Percentiles rank a stretch among this genome's conserved stretches.
phyloP scores from a whole-genome alignment of 2,329 filamentous ascomycete species.

The Niveomyces coronatus region DNA sequence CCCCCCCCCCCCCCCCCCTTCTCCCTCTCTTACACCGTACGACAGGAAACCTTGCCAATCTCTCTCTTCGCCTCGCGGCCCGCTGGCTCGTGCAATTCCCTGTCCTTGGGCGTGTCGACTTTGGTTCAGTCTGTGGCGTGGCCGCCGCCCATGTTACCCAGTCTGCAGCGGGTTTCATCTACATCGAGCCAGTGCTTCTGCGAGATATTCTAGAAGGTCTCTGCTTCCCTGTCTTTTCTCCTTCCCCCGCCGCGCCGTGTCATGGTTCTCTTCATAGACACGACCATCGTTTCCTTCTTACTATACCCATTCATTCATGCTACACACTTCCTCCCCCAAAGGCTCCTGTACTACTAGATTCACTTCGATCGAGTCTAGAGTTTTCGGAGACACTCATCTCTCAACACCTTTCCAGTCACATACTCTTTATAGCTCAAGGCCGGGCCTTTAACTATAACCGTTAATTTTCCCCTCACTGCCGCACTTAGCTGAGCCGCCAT shows the following conservation, averaged over 20 bases:
- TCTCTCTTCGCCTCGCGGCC: not conserved
- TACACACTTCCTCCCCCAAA: slow-evolving; percentile 11
- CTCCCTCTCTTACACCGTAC: slow-evolving; percentile 8
- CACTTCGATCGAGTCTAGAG: too few relatives aligned
- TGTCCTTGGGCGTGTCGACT: too few relatives aligned
- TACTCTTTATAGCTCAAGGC: slow-evolving; percentile 3
- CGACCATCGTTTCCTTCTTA: slow-evolving; percentile 3
- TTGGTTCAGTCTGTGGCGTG: too few relatives aligned
- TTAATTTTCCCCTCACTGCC: not conserved
- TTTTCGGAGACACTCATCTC: slow-evolving; percentile 1
- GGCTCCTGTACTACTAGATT: slow-evolving; percentile 10
- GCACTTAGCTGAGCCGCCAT: too few relatives aligned
- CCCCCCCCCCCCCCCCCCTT: too few relatives aligned
- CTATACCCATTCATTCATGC: slow-evolving; percentile 8
- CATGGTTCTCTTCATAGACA: not conserved
- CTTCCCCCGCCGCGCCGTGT: too few relatives aligned
- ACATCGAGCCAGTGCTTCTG: slow-evolving; percentile 4
- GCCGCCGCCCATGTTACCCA: not conserved
- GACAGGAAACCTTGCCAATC: slow-evolving; percentile 6
- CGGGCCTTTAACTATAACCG: slow-evolving; percentile 4
- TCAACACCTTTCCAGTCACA: slow-evolving; percentile 4
- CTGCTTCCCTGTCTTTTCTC: too few relatives aligned
- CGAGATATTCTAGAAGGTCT: slow-evolving; percentile 10
- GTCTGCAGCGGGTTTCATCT: slow-evolving; percentile 8
- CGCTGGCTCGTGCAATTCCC: slow-evolving; percentile 1